Evolutionary conservation across 2,329 filamentous ascomycete species (phyloP).

Genomic region (Hortaea werneckii): DNA sequence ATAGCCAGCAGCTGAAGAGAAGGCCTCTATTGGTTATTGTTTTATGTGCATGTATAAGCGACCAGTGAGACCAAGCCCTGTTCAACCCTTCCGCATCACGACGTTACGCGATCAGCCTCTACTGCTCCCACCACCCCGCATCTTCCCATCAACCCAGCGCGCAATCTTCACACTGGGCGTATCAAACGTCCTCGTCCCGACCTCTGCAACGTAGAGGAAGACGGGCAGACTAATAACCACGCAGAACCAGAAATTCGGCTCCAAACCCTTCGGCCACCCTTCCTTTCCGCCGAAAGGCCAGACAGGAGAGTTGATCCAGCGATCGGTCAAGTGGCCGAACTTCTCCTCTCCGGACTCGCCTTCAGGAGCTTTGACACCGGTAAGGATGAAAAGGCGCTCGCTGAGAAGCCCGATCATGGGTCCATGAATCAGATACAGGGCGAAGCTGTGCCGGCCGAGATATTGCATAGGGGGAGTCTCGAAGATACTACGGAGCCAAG

Average conservation of each 20-base stretch:
- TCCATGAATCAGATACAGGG: slow-evolving; percentile 55
- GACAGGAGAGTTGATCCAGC: slow-evolving; percentile 11
- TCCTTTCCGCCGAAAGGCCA: slow-evolving; percentile 15
- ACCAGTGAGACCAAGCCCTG: no score
- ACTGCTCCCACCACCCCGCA: neutral
- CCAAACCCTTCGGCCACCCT: slow-evolving; percentile 13
- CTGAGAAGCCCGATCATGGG: slow-evolving; percentile 49
- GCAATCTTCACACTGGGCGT: slow-evolving; percentile 6
- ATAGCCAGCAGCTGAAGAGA: no score
- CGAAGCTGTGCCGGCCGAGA: slow-evolving; percentile 51
- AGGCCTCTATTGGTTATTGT: no score
- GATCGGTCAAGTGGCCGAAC: slow-evolving; percentile 4
- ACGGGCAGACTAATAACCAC: slow-evolving; percentile 14
- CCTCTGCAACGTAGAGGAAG: slow-evolving; percentile 17
- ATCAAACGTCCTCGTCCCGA: slow-evolving; percentile 18
- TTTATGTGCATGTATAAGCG: no score
- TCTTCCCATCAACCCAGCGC: neutral
- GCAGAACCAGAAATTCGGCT: slow-evolving; percentile 17
- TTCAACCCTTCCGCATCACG: no score
- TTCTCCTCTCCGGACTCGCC: slow-evolving; percentile 2
- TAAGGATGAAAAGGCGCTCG: slow-evolving; percentile 30
- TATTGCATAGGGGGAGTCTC: slow-evolving; percentile 24
- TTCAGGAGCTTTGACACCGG: slow-evolving; percentile 15
- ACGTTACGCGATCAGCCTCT: no score
- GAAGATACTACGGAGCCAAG: slow-evolving; percentile 14